These are phyloP conservation scores for Trichoderma sp. DNA, from an alignment of 2,329 filamentous ascomycete species.

Conservation along the genomic window DNA sequence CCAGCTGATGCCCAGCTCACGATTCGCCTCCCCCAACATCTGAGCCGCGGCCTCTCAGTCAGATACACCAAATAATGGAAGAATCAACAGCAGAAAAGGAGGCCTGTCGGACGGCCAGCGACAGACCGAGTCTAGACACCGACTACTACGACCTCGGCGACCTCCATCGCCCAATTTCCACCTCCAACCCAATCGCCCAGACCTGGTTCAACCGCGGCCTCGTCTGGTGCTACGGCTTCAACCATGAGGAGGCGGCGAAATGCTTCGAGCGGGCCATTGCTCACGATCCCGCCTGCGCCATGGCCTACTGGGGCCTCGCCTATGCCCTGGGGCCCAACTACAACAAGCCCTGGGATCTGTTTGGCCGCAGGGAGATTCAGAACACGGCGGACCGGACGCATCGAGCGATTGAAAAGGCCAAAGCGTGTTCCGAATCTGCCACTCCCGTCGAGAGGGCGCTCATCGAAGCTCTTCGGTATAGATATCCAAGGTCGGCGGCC, in stretches of 20 bases:
- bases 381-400: slow-evolving; percentile 45
- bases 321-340: slow-evolving; percentile 74
- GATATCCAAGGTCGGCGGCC: slow-evolving; percentile 57
- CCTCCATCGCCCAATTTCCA: slow-evolving; percentile 57
- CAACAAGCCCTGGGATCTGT: slow-evolving; percentile 75
- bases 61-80: neutral
- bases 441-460: slow-evolving; percentile 59
- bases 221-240: slow-evolving; percentile 75
- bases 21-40: neutral
- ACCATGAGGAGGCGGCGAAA: slow-evolving; percentile 68
- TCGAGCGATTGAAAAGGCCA: slow-evolving; percentile 33
- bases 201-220: slow-evolving; percentile 72
- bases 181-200: slow-evolving; percentile 53
- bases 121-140: neutral
- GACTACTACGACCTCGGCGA: slow-evolving; percentile 63
- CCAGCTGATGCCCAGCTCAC: neutral
- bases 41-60: neutral
- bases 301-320: slow-evolving; percentile 71
- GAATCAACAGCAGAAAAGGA: neutral
- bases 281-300: slow-evolving; percentile 55
- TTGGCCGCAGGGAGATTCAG: slow-evolving; percentile 62
- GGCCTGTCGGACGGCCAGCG: neutral
- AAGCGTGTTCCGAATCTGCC: slow-evolving; percentile 24
- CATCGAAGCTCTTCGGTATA: slow-evolving; percentile 60
- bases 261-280: slow-evolving; percentile 65